Conservation (phyloP, 768 basidiomycete species). For the Agrocybe praecox region DNA sequence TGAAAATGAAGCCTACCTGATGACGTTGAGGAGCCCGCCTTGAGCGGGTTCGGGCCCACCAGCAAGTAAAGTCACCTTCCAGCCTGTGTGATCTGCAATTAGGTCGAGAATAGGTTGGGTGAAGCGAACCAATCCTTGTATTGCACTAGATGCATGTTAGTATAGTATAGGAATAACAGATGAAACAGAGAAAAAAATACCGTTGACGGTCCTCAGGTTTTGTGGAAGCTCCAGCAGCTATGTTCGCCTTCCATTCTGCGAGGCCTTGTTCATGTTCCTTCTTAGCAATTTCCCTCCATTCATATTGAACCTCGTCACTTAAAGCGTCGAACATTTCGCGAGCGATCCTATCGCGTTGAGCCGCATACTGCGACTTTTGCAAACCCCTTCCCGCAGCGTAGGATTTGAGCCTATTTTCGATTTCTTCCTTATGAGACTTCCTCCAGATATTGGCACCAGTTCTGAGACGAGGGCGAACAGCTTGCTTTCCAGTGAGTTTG, state of each 20-base stretch:
- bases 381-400: not conserved
- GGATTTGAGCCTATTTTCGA: not conserved
- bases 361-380: not conserved
- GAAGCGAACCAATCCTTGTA: not conserved
- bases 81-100: too few species aligned
- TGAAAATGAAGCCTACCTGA: too few species aligned
- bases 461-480: not conserved
- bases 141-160: not conserved
- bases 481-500: not conserved
- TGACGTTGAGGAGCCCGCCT: too few species aligned
- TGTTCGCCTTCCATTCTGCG: not conserved
- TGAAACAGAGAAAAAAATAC: constrained; percentile 1
- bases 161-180: not conserved
- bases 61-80: too few species aligned
- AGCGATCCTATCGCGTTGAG: constrained; percentile 1
- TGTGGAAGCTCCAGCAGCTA: not conserved
- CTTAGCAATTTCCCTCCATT: constrained; percentile 1
- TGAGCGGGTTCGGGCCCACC: too few species aligned
- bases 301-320: not conserved
- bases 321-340: not conserved
- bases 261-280: constrained; percentile 4
- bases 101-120: constrained; percentile 2
- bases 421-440: not conserved
- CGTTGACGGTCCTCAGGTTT: constrained; percentile 10
- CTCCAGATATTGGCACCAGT: constrained; percentile 7